These are phyloP conservation scores for Macadamia integrifolia DNA, from an alignment of 164 flowering plant genomes.

Conservation along the genomic window DNA sequence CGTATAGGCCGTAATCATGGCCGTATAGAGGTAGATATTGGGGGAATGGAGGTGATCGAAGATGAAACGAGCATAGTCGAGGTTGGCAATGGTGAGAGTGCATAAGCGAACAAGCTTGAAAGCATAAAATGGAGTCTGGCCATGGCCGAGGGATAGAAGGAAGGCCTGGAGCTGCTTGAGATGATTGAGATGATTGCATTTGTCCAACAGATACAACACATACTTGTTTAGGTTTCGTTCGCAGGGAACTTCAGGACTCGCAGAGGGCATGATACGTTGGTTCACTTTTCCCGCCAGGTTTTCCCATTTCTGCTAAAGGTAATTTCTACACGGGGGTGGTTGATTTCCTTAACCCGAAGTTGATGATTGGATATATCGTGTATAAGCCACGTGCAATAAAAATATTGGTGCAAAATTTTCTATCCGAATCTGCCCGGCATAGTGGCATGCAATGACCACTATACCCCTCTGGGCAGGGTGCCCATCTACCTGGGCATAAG, in stretches of 20 bases:
- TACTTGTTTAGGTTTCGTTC: slow-evolving; percentile 16
- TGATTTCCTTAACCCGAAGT: too few relatives aligned
- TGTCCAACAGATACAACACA: slow-evolving; percentile 24
- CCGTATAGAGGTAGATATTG: slow-evolving; percentile 26
- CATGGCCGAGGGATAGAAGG: slow-evolving; percentile 46
- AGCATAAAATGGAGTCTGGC: slow-evolving; percentile 41
- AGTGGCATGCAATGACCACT: too few relatives aligned
- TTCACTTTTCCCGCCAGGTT: background rate
- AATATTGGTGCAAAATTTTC: too few relatives aligned
- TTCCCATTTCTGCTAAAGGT: background rate
- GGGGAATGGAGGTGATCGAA: slow-evolving; percentile 40
- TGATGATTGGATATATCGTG: too few relatives aligned
- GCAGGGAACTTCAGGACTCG: background rate
- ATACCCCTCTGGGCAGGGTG: too few relatives aligned
- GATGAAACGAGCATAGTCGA: slow-evolving; percentile 49
- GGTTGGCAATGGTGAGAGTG: slow-evolving; percentile 31
- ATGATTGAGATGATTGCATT: slow-evolving; percentile 45
- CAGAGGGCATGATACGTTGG: background rate
- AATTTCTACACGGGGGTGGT: too few relatives aligned
- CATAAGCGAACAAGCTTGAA: slow-evolving; percentile 68
- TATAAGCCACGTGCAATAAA: too few relatives aligned
- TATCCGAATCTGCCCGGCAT: too few relatives aligned
- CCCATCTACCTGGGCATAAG: too few relatives aligned
- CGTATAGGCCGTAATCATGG: slow-evolving; percentile 46
- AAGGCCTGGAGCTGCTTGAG: slow-evolving; percentile 61